phyloP scores from a whole-genome alignment of 164 flowering plant genomes.

The Cinnamomum micranthum region DNA sequence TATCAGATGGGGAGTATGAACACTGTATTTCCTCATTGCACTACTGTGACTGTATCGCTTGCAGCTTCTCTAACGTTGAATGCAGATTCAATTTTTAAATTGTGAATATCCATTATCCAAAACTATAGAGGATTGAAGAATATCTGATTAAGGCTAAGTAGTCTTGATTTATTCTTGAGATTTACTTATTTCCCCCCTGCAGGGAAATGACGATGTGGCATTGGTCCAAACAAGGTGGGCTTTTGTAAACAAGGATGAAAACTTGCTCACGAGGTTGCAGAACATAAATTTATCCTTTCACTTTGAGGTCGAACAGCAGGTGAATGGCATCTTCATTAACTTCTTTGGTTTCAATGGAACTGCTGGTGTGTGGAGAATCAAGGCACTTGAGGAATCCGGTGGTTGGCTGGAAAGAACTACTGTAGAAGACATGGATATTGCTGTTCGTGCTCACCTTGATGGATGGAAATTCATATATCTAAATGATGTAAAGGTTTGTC shows the following conservation, averaged over 20 bases:
- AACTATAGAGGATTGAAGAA: too few species aligned
- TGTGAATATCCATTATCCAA: too few species aligned
- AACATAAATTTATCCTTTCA: constrained; percentile 85
- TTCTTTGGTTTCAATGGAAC: constrained; percentile 98
- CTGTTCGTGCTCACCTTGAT: constrained; percentile 92
- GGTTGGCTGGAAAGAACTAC: constrained; percentile 98
- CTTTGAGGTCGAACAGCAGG: constrained; percentile 98
- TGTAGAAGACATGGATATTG: constrained; percentile 98
- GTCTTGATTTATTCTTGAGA: not conserved
- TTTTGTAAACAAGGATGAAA: constrained; percentile 96
- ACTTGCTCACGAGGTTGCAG: constrained; percentile 93
- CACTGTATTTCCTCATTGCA: too few species aligned
- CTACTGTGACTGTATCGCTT: too few species aligned
- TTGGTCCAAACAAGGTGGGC: constrained; percentile 92
- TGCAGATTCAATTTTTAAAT: too few species aligned
- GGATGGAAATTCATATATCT: constrained; percentile 97
- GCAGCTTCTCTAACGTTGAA: too few species aligned
- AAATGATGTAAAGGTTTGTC: constrained; percentile 88
- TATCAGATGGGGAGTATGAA: too few species aligned
- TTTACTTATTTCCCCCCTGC: constrained; percentile 11
- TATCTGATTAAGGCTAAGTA: not conserved
- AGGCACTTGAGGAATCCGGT: constrained; percentile 94
- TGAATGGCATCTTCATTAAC: constrained; percentile 82
- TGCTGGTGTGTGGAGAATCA: constrained; percentile 98
- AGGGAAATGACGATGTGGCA: constrained; percentile 87